Evolutionary conservation across 768 basidiomycete species (phyloP).

Genomic region (Hypsizygus marmoreus): DNA sequence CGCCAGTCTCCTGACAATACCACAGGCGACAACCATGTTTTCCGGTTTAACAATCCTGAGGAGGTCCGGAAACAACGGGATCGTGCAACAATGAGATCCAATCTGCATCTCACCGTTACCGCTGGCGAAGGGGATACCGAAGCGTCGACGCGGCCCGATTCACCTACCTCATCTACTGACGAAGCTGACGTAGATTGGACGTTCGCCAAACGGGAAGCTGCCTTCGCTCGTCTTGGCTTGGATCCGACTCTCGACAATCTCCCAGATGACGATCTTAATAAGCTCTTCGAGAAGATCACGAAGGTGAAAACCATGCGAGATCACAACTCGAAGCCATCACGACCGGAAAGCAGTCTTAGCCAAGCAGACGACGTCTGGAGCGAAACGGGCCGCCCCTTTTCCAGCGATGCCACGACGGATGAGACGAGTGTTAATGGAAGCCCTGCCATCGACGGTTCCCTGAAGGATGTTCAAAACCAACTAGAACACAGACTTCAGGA

Average conservation of each 20-base stretch:
- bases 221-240: slow-evolving; percentile 79
- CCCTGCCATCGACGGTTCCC: slow-evolving; percentile 64
- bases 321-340: slow-evolving; percentile 66
- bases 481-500: slow-evolving; percentile 75
- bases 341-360: slow-evolving; percentile 88
- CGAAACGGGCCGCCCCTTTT: slow-evolving; percentile 78
- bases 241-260: slow-evolving; percentile 91
- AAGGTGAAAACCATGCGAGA: slow-evolving; percentile 88
- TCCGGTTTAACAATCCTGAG: slow-evolving; percentile 95
- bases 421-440: slow-evolving; percentile 78
- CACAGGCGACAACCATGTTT: slow-evolving; percentile 93
- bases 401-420: slow-evolving; percentile 80
- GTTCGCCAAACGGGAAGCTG: slow-evolving; percentile 95
- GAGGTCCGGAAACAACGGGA: slow-evolving; percentile 91
- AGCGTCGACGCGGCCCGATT: slow-evolving; percentile 74
- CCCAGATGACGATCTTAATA: slow-evolving; percentile 93
- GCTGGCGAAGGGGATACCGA: slow-evolving; percentile 67
- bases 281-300: slow-evolving; percentile 91
- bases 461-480: slow-evolving; percentile 74
- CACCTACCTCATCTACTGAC: slow-evolving; percentile 68
- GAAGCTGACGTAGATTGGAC: slow-evolving; percentile 92
- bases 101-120: slow-evolving; percentile 62
- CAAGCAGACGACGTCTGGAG: slow-evolving; percentile 90
- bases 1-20: slow-evolving; percentile 12
- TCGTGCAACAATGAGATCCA: slow-evolving; percentile 73